Evolutionary conservation across 1,284 basidiomycete genomes (phyloP), one percentile per base, ranked within the genome.

Genomic region (Exobasidium rhododendri): DNA sequence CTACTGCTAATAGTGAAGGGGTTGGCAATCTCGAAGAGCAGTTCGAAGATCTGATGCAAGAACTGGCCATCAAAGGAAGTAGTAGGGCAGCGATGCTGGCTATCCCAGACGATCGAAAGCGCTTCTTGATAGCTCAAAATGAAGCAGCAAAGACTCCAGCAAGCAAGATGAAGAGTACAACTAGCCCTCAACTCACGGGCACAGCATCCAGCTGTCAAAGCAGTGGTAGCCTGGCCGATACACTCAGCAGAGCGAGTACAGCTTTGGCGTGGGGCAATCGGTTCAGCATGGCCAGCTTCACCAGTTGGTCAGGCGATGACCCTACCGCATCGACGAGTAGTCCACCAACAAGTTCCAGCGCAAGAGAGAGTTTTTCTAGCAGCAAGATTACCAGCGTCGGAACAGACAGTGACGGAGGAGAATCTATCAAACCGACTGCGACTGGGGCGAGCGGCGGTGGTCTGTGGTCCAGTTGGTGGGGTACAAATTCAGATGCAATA

Each of bases 281-380:
- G 22, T 85, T 92, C 65, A 91, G 90, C 2, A 83, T 89, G 0
- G 81, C 85, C 4, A 85, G 85, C 20, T 88, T 90, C 84, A 84
- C 86, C 10, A 81, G 83, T 14, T 80, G 80, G 71, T 68, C 65
- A 20, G 65, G 68, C 7, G 66, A 54, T 28, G 69, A 10, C 57
- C 67, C 29, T 54, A 62, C 28, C 46, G 63, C 46, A 57, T 59
- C 22, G 47, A 59, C 56, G 68, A 66, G 14, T 54, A 50, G 2
- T 58, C 24, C 43, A 50, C 50, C 3, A 64, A 35, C 54, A 44
- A 17, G 10, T 13, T 26, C 1, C 32, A 20, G 62, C 26, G 63
- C 64, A 20, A 47, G 35, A 11, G 64, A 63, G 7, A 69, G 66
- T 29, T 50, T 58, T 28, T 62, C 59, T 60, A 68, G 63, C 46